These are phyloP conservation scores for Clarireedia sp. DNA, from an alignment of 2,329 filamentous ascomycete genomes.

Conservation along the genomic window DNA sequence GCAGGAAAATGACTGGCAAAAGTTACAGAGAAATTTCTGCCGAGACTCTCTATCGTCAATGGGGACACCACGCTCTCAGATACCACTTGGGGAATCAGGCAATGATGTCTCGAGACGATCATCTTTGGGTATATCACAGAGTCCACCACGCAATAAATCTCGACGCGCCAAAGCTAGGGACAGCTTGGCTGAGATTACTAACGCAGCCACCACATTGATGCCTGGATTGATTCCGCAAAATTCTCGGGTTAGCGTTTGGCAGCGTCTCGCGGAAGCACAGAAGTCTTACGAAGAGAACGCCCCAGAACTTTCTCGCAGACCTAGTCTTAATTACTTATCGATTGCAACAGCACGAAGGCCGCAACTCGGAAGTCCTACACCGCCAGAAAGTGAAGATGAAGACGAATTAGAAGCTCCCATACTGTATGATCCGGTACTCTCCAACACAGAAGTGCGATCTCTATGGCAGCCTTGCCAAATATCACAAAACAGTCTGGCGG, in stretches of 20 bases:
- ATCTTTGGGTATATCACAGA: conserved; percentile 29
- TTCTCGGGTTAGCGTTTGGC: conserved; percentile 34
- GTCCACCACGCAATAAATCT: conserved; percentile 31
- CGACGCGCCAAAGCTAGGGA: conserved; percentile 33
- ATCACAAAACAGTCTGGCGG: conserved; percentile 10
- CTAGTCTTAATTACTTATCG: conserved; percentile 35
- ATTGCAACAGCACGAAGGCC: conserved; percentile 28
- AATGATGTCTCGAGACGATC: neutral
- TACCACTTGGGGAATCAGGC: conserved; percentile 21
- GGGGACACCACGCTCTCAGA: conserved; percentile 17
- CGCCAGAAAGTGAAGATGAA: conserved; percentile 37
- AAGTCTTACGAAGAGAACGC: conserved; percentile 38
- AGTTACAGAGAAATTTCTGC: conserved; percentile 45
- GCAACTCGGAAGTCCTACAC: conserved; percentile 44
- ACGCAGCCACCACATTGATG: conserved; percentile 24
- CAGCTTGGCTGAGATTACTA: conserved; percentile 20
- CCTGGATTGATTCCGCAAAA: conserved; percentile 27
- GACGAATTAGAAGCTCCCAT: conserved; percentile 2
- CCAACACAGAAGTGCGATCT: neutral
- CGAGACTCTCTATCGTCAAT: conserved; percentile 26
- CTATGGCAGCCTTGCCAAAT: conserved; percentile 21
- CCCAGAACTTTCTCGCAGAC: conserved; percentile 31
- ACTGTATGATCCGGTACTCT: neutral
- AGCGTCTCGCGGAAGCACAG: conserved; percentile 39
- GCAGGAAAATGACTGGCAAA: conserved; percentile 53